Conservation (phyloP, 1,139 yeast species). For the Candida frijolesensis region DNA sequence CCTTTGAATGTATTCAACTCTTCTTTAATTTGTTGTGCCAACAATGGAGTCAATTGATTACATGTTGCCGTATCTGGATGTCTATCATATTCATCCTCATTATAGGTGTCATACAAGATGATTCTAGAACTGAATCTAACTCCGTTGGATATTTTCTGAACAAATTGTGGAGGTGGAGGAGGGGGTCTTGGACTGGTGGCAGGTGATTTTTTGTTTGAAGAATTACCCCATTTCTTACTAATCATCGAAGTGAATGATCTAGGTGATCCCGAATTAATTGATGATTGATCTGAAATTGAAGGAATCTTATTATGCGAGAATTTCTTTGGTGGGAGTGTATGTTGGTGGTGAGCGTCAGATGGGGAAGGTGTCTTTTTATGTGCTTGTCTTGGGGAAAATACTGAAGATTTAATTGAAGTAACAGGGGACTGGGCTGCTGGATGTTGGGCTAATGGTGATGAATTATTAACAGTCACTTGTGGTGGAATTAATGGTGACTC, state of each 20-base stretch:
- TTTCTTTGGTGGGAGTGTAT: conserved; percentile 18
- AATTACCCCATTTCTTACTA: conserved; percentile 23
- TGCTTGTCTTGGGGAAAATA: conserved; percentile 4
- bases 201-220: conserved; percentile 10
- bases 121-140: conserved; percentile 87
- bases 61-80: conserved; percentile 94
- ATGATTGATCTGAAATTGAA: conserved; percentile 21
- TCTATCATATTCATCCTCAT: conserved; percentile 85
- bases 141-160: conserved; percentile 18
- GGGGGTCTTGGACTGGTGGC: conserved; percentile 11
- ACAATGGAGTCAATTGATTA: conserved; percentile 82
- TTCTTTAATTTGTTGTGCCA: conserved; percentile 86
- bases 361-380: background rate
- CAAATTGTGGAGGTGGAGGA: conserved; percentile 11
- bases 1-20: conserved; percentile 80
- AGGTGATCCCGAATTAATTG: conserved; percentile 26
- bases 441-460: background rate
- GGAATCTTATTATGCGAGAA: conserved; percentile 34
- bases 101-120: conserved; percentile 82
- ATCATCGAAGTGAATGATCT: conserved; percentile 36
- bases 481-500: conserved; percentile 7
- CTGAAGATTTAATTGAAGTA: conserved; percentile 1
- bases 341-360: conserved; percentile 5
- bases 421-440: background rate
- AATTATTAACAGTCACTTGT: conserved; percentile 3